Evolutionary conservation across 495 filamentous ascomycete species (phyloP), one percentile per base, ranked within the genome.

Genomic region (Talaromyces nanjingensis): DNA sequence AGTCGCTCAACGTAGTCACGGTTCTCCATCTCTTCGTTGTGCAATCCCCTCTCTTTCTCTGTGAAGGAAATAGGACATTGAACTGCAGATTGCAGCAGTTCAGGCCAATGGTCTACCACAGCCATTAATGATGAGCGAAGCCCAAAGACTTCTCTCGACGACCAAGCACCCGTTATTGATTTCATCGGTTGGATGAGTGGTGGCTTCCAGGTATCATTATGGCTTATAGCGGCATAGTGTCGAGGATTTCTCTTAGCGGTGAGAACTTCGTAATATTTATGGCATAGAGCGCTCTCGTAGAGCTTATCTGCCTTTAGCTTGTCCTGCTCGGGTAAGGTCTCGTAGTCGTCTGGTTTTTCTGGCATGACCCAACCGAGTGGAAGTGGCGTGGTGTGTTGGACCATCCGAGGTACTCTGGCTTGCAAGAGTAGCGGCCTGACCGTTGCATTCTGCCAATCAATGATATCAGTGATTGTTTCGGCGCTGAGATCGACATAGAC

Each of bases 371-470:
- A 73, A 29, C 63, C 69, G 25, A 73, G 67, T 64, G 54, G 62
- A 42, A 74, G 62, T 58, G 65, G 66, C 5, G 68, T 33, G 67
- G 52, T 54, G 68, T 74, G 67, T 66, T 66, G 39, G 62, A 72
- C 72, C 67, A 77, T 67, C 58, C 65, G 65, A 8, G 73, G 70
- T 45, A 77, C 56, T 47, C 53, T 33, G 60, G 65, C 66, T 31
- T 76, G 73, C 53, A 68, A 68, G 63, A 73, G 73, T 3, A 76
- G 62, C 18, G 72, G 71, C 0, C 66, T 62, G n/a, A 74, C 64
- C 20, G 63, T 67, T 22, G 69, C 67, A 6, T 67, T 69, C 52
- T 78, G 72, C 76, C 72, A 76, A 65, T 74, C 76, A 14, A 78
- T 67, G 14, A 76, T 69, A 20, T 64, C 29, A 14, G 70, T 70